A percentile compares a stretch with the other conserved stretches of the same genome.
phyloP scores from a whole-genome alignment of 2,329 filamentous ascomycete species.

The Botryotinia calthae region DNA sequence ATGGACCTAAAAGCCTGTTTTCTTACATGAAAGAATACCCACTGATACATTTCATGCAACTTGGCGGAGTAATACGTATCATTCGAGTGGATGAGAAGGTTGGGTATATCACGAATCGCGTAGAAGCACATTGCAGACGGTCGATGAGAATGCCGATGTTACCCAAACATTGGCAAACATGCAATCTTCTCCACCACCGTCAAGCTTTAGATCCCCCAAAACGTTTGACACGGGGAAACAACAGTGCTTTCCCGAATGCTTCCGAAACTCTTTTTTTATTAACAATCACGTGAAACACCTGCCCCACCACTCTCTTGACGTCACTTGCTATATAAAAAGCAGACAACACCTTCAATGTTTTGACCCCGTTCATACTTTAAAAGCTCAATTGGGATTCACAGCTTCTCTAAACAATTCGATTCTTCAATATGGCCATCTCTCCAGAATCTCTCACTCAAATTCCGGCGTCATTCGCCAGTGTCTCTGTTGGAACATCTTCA shows the following conservation, averaged over 20 bases:
- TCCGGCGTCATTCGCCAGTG: conserved; percentile 54
- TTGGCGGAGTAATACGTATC: conserved; percentile 2
- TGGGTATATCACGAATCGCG: conserved; percentile 11
- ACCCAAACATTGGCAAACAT: background rate
- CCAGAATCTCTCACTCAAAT: conserved; percentile 35
- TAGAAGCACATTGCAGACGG: background rate
- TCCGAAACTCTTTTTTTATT: background rate
- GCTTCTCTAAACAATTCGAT: background rate
- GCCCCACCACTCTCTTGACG: conserved; percentile 12
- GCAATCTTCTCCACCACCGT: background rate
- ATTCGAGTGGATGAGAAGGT: conserved; percentile 13
- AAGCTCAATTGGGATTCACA: background rate
- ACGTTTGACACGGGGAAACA: conserved; percentile 7
- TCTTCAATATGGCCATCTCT: conserved; percentile 12
- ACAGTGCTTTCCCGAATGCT: conserved; percentile 21
- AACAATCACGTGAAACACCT: conserved; percentile 8
- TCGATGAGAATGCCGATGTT: conserved; percentile 7
- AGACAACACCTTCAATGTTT: background rate
- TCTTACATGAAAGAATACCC: background rate
- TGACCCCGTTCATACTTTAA: background rate
- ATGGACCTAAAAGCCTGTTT: background rate
- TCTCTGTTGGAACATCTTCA: conserved; percentile 50
- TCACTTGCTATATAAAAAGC: conserved; percentile 6
- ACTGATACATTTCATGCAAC: background rate
- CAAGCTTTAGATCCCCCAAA: background rate